phyloP scores from a whole-genome alignment of 305 asterid genomes.

The Ajuga reptans region DNA sequence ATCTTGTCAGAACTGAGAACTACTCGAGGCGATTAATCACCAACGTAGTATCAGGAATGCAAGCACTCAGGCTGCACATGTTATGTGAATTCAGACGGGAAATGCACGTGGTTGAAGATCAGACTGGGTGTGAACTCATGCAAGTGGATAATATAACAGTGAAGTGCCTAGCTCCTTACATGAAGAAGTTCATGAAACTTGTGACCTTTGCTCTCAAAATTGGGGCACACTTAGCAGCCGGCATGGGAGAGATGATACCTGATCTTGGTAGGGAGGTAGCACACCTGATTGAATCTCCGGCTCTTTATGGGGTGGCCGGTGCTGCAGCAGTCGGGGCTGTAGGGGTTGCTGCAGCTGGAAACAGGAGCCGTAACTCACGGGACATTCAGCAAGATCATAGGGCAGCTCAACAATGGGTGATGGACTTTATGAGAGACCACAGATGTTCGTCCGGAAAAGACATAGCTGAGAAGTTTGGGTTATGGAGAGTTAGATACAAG shows the following conservation, averaged over 20 bases:
- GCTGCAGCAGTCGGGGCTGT: conserved; percentile 64
- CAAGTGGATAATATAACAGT: conserved; percentile 68
- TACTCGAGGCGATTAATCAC: conserved; percentile 75
- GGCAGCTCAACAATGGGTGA: conserved; percentile 77
- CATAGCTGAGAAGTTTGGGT: conserved; percentile 75
- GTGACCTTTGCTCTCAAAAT: conserved; percentile 79
- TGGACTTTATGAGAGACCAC: conserved; percentile 63
- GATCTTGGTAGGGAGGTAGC: conserved; percentile 79
- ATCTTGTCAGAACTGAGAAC: conserved; percentile 59
- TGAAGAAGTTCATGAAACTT: conserved; percentile 69
- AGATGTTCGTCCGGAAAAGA: conserved; percentile 67
- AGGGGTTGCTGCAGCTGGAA: conserved; percentile 56
- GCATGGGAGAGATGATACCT: conserved; percentile 92
- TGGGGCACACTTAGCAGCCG: conserved; percentile 86
- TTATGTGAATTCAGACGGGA: conserved; percentile 68
- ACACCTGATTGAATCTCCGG: conserved; percentile 53
- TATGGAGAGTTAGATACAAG: conserved; percentile 66
- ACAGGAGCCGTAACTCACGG: conserved; percentile 39
- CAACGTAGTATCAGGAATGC: conserved; percentile 67
- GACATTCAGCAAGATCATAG: conserved; percentile 47
- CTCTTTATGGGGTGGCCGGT: conserved; percentile 58
- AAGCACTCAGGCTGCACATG: conserved; percentile 65
- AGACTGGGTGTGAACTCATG: conserved; percentile 79
- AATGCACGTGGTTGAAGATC: conserved; percentile 84
- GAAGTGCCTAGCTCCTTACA: conserved; percentile 58